Evolutionary conservation across 228 moss, liverwort and hornwort genomes (phyloP).

Genomic region (Sphagnum magellanicum): DNA sequence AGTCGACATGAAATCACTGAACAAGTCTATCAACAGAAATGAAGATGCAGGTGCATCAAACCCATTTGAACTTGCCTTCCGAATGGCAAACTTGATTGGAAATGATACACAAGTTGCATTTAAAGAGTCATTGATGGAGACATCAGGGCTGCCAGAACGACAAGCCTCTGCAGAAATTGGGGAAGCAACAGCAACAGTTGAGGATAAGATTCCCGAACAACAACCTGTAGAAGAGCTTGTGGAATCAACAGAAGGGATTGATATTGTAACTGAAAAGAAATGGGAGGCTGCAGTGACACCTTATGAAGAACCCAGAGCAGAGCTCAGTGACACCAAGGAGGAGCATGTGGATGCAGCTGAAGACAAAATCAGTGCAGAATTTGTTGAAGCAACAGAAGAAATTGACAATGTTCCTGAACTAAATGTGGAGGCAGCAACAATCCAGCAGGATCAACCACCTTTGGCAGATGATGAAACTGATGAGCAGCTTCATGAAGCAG

Average conservation of each 20-base stretch:
- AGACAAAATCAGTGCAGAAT: slow-evolving; percentile 4
- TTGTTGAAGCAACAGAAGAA: not conserved
- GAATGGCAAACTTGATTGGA: slow-evolving; percentile 59
- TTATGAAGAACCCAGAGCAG: not conserved
- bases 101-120: not conserved
- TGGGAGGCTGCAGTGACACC: not conserved
- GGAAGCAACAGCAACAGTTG: not conserved
- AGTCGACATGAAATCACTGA: slow-evolving; percentile 77
- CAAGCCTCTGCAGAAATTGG: not conserved
- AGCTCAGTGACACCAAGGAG: not conserved
- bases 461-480: not conserved
- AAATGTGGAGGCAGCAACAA: not conserved
- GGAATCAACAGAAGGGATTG: slow-evolving; percentile 1
- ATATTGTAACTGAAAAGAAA: slow-evolving; percentile 1
- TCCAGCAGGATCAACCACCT: too few relatives aligned
- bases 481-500: not conserved
- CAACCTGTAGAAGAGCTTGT: not conserved
- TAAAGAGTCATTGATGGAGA: not conserved
- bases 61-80: slow-evolving; percentile 84
- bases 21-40: slow-evolving; percentile 67
- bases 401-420: not conserved
- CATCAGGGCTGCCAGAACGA: not conserved
- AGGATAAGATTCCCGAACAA: too few relatives aligned
- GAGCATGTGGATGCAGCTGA: not conserved
- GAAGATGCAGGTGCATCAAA: slow-evolving; percentile 53